Base-by-base conservation (phyloP, 2,329 filamentous ascomycete species). In the Zymoseptoria pseudotritici region DNA sequence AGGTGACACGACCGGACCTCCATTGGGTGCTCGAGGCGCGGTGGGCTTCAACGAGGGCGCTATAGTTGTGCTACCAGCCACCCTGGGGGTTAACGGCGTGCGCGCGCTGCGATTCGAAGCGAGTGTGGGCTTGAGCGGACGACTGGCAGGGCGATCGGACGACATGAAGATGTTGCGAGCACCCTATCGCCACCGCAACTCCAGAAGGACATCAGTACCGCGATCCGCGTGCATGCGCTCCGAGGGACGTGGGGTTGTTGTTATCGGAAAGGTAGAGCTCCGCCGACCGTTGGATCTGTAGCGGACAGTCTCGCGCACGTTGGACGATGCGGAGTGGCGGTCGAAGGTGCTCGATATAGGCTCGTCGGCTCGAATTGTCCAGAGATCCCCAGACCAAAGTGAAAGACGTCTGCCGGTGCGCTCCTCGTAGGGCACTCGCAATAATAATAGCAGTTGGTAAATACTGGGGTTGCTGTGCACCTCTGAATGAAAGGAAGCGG, bases 31-130 rank as follows among this genome's bases (percentile, higher is more conserved):
- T 71, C 67, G 66, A 63, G 61, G 59, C 9, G 61, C 61, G 68
- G 60, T 64, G 65, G 68, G 74, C 72, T 69, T 70, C 29, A 68
- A 65, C 7, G 70, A 63, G 49, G 67, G 59, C 54, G 69, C 61
- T 4, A 71, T 52, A 26, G 51, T 60, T 49, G 61, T 24, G 20
- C 29, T n/a, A 31, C 61, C 67, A 68, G 71, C 69, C 56, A 86
- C 77, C 67, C 84, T 82, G 13, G 86, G 85, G 19, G 84, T 84
- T 61, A 86, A 71, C 53, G 84, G 83, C 20, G 78, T 72, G 70
- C 82, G 83, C 63, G 74, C 76, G 50, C 77, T 76, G 59, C 82
- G 86, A 67, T 81, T 83, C 53, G 84, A 78, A 64, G 86, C 81
- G 73, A 91, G 83, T 61, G 57, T 52, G 31, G 63, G 63, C 53